These are phyloP conservation scores for Alternaria rosae DNA, from an alignment of 2,329 filamentous ascomycete species.

Conservation along the genomic window DNA sequence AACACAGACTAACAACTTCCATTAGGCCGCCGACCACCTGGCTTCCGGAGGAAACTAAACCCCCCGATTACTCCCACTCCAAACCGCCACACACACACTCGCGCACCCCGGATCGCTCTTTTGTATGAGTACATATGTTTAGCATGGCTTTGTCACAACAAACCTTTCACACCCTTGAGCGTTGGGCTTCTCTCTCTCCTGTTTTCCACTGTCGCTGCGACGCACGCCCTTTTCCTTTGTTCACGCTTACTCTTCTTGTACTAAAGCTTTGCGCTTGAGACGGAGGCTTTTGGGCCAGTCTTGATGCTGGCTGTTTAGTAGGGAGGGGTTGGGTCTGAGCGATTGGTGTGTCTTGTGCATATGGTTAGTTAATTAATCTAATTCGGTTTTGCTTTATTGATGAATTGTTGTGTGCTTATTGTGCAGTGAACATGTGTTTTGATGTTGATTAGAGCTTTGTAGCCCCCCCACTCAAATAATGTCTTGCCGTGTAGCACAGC, in stretches of 20 bases:
- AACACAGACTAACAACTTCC: conserved; percentile 24
- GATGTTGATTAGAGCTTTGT: background rate
- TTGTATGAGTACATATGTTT: conserved; percentile 45
- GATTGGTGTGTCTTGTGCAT: conserved; percentile 3
- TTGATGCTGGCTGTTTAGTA: conserved; percentile 5
- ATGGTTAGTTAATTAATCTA: conserved; percentile 12
- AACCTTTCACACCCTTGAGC: conserved; percentile 29
- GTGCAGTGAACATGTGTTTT: background rate
- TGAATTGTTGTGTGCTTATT: background rate
- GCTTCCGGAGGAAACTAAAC: conserved; percentile 31
- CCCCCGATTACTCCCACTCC: background rate
- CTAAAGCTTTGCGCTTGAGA: conserved; percentile 5
- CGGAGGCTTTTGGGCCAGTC: background rate
- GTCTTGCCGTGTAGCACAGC: too few species aligned
- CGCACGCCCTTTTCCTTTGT: conserved; percentile 4
- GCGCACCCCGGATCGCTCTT: conserved; percentile 10
- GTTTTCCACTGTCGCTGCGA: background rate
- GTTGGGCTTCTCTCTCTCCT: conserved; percentile 20
- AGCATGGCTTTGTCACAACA: conserved; percentile 31
- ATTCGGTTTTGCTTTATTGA: background rate
- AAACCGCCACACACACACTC: background rate
- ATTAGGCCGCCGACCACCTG: conserved; percentile 47
- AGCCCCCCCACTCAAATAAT: too few species aligned
- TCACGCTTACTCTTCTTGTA: conserved; percentile 13
- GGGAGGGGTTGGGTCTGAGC: conserved; percentile 20